These are phyloP conservation scores for Leccinum boreale DNA, from an alignment of 768 basidiomycete genomes.

Conservation along the genomic window DNA sequence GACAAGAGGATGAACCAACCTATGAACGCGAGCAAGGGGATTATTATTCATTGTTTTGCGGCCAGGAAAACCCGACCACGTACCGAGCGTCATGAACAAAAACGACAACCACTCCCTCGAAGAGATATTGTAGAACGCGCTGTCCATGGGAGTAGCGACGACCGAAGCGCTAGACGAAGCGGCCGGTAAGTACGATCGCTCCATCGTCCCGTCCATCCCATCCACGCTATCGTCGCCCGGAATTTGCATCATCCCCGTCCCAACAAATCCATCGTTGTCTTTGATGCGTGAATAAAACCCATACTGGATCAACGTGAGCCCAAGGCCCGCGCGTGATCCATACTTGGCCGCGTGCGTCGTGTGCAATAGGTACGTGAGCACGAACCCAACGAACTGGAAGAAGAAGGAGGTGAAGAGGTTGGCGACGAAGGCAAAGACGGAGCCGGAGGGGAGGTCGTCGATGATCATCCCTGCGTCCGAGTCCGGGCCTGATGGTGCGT, in stretches of 20 bases:
- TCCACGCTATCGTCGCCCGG: slow-evolving; percentile 16
- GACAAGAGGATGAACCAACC: slow-evolving; percentile 92
- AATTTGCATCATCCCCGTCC: slow-evolving; percentile 11
- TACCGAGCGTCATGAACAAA: slow-evolving; percentile 85
- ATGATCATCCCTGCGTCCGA: slow-evolving; percentile 71
- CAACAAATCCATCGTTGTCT: slow-evolving; percentile 27
- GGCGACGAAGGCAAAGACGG: slow-evolving; percentile 65
- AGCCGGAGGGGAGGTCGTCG: slow-evolving; percentile 87
- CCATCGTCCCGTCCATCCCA: slow-evolving; percentile 11
- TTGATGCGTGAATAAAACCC: slow-evolving; percentile 67
- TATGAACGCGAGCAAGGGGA: slow-evolving; percentile 19
- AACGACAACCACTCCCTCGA: slow-evolving; percentile 90
- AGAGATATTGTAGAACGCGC: slow-evolving; percentile 33
- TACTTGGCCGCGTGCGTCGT: slow-evolving; percentile 90
- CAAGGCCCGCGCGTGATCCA: slow-evolving; percentile 93
- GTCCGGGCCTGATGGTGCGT: slow-evolving; percentile 61
- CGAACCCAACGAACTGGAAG: slow-evolving; percentile 95
- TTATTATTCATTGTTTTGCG: background rate
- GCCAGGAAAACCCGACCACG: slow-evolving; percentile 10
- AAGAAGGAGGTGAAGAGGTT: slow-evolving; percentile 87
- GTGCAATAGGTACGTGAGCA: slow-evolving; percentile 90
- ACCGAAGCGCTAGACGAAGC: slow-evolving; percentile 11
- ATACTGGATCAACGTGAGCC: slow-evolving; percentile 90
- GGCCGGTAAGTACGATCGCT: slow-evolving; percentile 22
- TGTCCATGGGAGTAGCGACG: slow-evolving; percentile 15